Conservation (phyloP, 495 filamentous ascomycete genomes). For the Penicillium maclennaniae region DNA sequence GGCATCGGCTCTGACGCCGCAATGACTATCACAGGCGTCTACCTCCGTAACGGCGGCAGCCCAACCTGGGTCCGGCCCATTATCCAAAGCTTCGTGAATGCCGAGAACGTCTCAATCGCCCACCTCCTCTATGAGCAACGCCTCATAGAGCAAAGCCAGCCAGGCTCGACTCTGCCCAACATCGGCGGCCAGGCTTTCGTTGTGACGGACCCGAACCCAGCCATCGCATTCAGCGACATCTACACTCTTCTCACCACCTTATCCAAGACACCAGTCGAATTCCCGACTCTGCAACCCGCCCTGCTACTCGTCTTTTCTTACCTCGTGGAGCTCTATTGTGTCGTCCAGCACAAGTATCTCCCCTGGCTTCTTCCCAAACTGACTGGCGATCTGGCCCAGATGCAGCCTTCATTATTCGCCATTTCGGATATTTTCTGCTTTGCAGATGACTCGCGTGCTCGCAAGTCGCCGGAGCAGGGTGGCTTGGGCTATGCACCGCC, state of each 20-base stretch:
- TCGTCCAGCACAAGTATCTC: constrained; percentile 41
- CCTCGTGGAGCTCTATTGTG: constrained; percentile 45
- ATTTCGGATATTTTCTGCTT: constrained; percentile 49
- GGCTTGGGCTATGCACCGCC: constrained; percentile 51
- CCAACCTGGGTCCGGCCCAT: constrained; percentile 48
- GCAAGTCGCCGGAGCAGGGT: constrained; percentile 39
- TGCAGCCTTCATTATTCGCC: constrained; percentile 52
- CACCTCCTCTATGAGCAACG: constrained; percentile 59
- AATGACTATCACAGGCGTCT: constrained; percentile 39
- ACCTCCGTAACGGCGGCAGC: constrained; percentile 24
- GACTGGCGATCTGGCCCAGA: constrained; percentile 40
- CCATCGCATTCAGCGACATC: constrained; percentile 32
- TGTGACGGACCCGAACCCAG: constrained; percentile 39
- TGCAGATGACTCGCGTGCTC: constrained; percentile 43
- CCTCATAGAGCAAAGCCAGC: constrained; percentile 43
- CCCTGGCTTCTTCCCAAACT: constrained; percentile 41
- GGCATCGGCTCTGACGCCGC: constrained; percentile 52
- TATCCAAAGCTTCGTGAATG: constrained; percentile 55
- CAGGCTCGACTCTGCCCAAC: constrained; percentile 33
- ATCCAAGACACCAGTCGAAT: constrained; percentile 29
- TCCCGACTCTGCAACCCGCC: constrained; percentile 24
- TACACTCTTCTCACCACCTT: constrained; percentile 32
- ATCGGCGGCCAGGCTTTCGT: constrained; percentile 40
- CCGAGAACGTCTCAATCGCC: constrained; percentile 53
- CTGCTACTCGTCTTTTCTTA: constrained; percentile 45